Evolutionary conservation across 163 green algal species (phyloP), one percentile per base, ranked within the genome.

Genomic region (Prototheca stagnorum): DNA sequence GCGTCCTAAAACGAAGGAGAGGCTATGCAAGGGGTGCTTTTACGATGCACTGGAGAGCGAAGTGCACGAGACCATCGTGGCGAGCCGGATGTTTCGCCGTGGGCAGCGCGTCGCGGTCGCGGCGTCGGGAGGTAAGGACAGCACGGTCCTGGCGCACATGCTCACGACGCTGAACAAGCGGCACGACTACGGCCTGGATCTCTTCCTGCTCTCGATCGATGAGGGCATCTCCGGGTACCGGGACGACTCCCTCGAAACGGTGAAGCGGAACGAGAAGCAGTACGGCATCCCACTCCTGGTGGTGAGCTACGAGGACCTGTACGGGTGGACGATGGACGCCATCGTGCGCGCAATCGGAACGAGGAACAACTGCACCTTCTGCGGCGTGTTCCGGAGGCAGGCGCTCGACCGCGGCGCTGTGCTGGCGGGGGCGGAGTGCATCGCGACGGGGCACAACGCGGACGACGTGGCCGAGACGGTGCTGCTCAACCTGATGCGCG

Each of bases 341-440:
- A 97, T 97, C 14, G 88, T 97, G 29, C 25, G 39, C 2, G 49
- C 81, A 58, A 85, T 98, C 20, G 88, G 88, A 27, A 88, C 59
- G 4, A 81, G 79, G 24, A 93, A 83, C 76, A 98, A 98, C 70
- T 98, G 88, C 77, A 98, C 88, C 16, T 98, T 97, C 49, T 98
- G 88, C 54, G 88, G 88, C 1, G 88, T 98, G 2, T 96, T 98
- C 51, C 56, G 86, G 5, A 54, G 85, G 5, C 74, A 94, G 64
- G 85, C 84, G 1, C 70, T 95, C 24, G 85, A 95, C 57, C 47
- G 85, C 7, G 85, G 85, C 0, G 85, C 82, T 0, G 49, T 59
- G 21, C 31, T 92, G 4, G 25, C 77, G 5, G 48, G 52, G 0
- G 85, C 84, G 0, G 61, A 83, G 62, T 93, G 92, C 59, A 79